Base-by-base conservation (phyloP, 108 stramenopile genomes). In the Pinguiococcus pyrenoidosus region DNA sequence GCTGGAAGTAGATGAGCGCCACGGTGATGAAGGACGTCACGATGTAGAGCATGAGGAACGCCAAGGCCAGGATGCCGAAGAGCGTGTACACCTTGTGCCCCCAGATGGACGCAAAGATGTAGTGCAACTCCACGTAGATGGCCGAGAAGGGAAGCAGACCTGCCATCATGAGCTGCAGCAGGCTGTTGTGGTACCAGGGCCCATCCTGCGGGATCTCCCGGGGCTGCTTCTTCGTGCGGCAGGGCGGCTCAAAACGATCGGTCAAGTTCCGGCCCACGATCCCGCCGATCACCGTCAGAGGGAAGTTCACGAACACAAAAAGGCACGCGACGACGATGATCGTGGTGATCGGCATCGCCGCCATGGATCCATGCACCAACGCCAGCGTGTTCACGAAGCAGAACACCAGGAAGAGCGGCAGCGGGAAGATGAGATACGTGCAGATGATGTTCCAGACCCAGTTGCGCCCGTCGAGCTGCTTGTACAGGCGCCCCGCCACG, bases 61-160 rank as follows among this genome's bases (percentile, higher is more conserved):
- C 92, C 32, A 94, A 64, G 49, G 89, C 64, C 32, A 97, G 81
- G 46, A 97, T 92, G 29, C 96, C 96, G 60, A 93, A 97, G 9
- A 97, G 75, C 18, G 91, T 90, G 85, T 97, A 97, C 44, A 94
- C 84, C 67, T 89, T 83, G 56, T 97, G 92, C 30, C 96, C 96
- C 96, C 96, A 97, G 64, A 97, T 87, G 40, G 87, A 78, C 8
- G 84, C 87, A 59, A 97, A 97, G 30, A 97, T 92, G 80, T 91
- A 92, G 55, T 94, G 90, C 32, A 74, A 64, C 57, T 91, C 89
- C 46, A 98, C 90, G 83, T 91, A 95, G 60, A 95, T 98, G 5
- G 91, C 89, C 17, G 83, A 82, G 64, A 98, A 98, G 27, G 96
- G 96, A 18, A 98, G 73, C 65, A 98, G 90, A 23, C 96, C 96